Conservation (phyloP, 805 yeast species). For the Starmerella scarabaei region DNA sequence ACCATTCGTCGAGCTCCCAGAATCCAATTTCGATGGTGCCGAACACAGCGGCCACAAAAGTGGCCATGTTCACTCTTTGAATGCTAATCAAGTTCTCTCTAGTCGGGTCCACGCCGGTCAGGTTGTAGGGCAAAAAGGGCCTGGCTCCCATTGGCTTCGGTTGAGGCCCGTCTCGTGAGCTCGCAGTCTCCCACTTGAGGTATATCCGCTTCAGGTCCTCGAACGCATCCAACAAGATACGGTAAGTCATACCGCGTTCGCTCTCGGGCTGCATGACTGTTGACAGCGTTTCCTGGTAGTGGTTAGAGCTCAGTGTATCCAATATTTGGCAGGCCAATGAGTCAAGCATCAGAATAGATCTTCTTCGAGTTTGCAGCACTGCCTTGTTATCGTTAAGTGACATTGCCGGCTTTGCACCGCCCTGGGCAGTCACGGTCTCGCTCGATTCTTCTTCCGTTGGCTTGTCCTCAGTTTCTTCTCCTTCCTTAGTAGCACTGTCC, state of each 20-base stretch:
- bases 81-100: constrained; percentile 42
- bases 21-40: constrained; percentile 82
- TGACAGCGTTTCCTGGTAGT: constrained; percentile 62
- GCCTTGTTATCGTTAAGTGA: constrained; percentile 12
- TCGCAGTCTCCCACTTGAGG: constrained; percentile 14
- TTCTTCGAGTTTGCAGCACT: constrained; percentile 13
- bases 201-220: constrained; percentile 64
- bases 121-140: constrained; percentile 16
- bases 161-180: constrained; percentile 9
- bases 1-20: constrained; percentile 69
- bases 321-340: constrained; percentile 71
- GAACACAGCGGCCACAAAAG: constrained; percentile 74
- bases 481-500: constrained; percentile 5
- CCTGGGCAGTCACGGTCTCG: background rate
- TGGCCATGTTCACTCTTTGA: constrained; percentile 75
- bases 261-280: constrained; percentile 54
- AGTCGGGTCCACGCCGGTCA: constrained; percentile 15
- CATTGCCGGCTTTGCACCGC: background rate
- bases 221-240: constrained; percentile 59
- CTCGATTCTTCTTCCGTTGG: background rate
- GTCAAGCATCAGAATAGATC: constrained; percentile 53
- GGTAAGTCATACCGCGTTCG: constrained; percentile 46
- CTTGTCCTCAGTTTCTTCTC: background rate
- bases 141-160: constrained; percentile 11
- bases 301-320: constrained; percentile 48